Evolutionary conservation across 768 basidiomycete species (phyloP), one percentile per base, ranked within the genome.

Genomic region (Solioccasus polychromus): DNA sequence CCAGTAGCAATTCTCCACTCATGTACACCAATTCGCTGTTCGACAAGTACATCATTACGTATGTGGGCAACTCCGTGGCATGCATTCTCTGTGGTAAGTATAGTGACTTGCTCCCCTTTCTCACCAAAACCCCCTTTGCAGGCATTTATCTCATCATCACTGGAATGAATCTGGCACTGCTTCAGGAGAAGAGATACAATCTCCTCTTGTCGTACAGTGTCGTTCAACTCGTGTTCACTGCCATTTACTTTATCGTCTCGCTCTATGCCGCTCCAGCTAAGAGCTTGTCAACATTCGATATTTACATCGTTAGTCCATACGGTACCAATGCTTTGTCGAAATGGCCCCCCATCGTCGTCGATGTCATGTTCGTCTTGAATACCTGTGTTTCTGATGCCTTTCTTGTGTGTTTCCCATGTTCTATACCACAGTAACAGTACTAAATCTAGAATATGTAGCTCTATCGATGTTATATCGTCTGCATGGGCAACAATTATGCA

Each of bases 381-480:
- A 59, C 56, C 0, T 59, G 55, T 45, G 19, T 35, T 2, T 61
- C 59, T 0, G 58, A 60, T 9, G 59, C 42, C 3, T 60, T 61
- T 24, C 53, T 60, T 8, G 59, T 60, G 29, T 34, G 56, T 55
- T 6, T 17, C 15, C 40, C 7, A n/a, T 25, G 3, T 5, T 8
- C 8, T 26, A 15, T 1, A 2, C 5, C 0, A 1, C 10, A 2
- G n/a, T n/a, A 10, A 3, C 17, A 15, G 34, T 9, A 3, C 41
- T 54, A 20, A 54, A n/a, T 4, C 12, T 2, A 5, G 12, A n/a
- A n/a, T n/a, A 11, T 10, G 7, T 6, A 46, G 59, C 48, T 60
- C 22, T 60, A 60, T 20, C 60, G 60, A 8, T 62, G 53, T 19
- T 43, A 62, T 26, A 22, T 60, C 34, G 46, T 62, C 26, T 59